These are phyloP conservation scores for Corymbia maculata DNA, from an alignment of 345 rosid genomes.

Conservation along the genomic window DNA sequence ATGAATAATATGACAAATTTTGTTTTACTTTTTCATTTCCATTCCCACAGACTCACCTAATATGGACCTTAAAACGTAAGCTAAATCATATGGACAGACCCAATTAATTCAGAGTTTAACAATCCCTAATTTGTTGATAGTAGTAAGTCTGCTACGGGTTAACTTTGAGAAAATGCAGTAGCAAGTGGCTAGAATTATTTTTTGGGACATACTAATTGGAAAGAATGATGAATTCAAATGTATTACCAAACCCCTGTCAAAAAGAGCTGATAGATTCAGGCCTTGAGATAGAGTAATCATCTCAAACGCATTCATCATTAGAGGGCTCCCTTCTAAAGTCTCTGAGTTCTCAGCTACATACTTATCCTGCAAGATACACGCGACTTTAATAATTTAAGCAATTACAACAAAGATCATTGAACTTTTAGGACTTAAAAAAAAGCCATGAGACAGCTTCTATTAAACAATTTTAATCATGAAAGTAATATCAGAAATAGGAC, in stretches of 20 bases:
- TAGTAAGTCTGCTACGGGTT: not conserved
- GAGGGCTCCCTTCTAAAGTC: conserved; percentile 42
- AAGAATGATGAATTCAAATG: not conserved
- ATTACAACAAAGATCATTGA: not conserved
- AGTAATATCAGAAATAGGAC: not conserved
- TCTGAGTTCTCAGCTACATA: conserved; percentile 51
- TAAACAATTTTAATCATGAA: not conserved
- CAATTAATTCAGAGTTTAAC: not conserved
- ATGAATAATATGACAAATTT: not conserved
- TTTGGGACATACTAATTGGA: not conserved
- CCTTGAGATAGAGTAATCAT: conserved; percentile 97
- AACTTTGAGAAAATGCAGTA: not conserved
- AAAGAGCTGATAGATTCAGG: conserved; percentile 78
- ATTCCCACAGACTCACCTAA: not conserved
- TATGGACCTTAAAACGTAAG: not conserved
- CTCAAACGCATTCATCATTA: conserved; percentile 95
- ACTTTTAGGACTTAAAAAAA: not conserved
- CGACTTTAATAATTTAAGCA: not conserved
- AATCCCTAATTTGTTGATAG: not conserved
- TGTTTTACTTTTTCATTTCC: not conserved
- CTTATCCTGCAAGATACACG: conserved; percentile 42
- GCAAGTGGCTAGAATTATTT: not conserved
- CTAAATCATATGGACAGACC: not conserved
- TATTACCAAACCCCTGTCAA: conserved; percentile 79
- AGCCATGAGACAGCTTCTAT: not conserved